phyloP scores from a whole-genome alignment of 2,329 filamentous ascomycete genomes.

The Scedosporium aurantiacum region DNA sequence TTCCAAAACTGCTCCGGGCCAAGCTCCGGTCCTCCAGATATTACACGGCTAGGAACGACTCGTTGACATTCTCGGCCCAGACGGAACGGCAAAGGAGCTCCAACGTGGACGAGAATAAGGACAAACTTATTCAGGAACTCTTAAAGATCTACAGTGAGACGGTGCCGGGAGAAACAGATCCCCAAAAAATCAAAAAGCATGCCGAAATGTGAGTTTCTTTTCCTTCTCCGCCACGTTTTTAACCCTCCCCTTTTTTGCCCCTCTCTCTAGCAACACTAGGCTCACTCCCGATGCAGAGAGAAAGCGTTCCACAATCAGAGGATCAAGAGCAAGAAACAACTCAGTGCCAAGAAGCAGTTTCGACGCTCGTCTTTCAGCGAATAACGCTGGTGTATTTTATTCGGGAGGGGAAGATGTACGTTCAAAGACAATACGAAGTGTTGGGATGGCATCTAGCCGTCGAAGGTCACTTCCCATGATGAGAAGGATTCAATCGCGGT shows the following conservation, averaged over 20 bases:
- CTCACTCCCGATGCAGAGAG: constrained; percentile 23
- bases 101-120: constrained; percentile 42
- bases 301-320: constrained; percentile 33
- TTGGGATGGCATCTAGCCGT: background rate
- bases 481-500: too few relatives aligned
- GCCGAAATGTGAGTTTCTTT: constrained; percentile 30
- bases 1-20: constrained; percentile 37
- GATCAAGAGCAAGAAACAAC: constrained; percentile 36
- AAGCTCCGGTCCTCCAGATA: constrained; percentile 41
- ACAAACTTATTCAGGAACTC: constrained; percentile 38
- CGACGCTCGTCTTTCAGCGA: constrained; percentile 15
- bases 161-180: constrained; percentile 35
- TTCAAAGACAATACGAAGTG: background rate
- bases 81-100: constrained; percentile 38
- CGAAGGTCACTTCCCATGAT: too few relatives aligned
- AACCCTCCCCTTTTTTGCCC: background rate
- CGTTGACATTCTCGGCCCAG: constrained; percentile 44
- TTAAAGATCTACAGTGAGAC: constrained; percentile 32
- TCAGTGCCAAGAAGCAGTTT: constrained; percentile 38
- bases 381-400: background rate
- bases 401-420: background rate
- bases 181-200: constrained; percentile 36
- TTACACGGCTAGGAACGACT: constrained; percentile 39
- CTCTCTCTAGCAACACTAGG: background rate
- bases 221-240: background rate